Conservation (phyloP, 371 early-diverging fungal species). For the Mortierella sp. region DNA sequence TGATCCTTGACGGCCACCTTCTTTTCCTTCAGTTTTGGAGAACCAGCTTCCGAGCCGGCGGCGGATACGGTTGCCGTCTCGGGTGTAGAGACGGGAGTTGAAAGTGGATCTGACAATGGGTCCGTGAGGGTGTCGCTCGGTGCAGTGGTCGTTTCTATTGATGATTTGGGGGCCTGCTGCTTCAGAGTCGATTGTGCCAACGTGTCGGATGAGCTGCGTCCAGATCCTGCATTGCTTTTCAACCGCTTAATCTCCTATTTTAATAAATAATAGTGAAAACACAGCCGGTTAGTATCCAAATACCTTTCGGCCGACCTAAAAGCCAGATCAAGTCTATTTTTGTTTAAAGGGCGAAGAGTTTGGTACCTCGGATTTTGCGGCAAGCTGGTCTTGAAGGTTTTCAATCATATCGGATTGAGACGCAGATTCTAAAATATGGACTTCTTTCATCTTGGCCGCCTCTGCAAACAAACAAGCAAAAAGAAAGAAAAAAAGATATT, state of each 20-base stretch:
- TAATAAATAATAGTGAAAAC: neutral
- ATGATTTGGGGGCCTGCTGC: slow-evolving; percentile 14
- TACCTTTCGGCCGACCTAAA: no score
- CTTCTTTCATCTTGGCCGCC: slow-evolving; percentile 36
- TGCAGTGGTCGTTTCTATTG: neutral
- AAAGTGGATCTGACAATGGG: slow-evolving; percentile 36
- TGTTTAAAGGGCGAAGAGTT: neutral
- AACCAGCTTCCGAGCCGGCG: slow-evolving; percentile 24
- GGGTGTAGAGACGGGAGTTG: slow-evolving; percentile 25
- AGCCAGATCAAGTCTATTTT: neutral
- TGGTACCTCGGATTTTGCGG: slow-evolving; percentile 33
- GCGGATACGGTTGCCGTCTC: slow-evolving; percentile 21
- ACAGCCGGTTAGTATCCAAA: no score
- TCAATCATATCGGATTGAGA: slow-evolving; percentile 51
- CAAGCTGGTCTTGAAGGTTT: slow-evolving; percentile 48
- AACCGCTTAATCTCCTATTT: slow-evolving; percentile 32
- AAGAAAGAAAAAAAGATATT: neutral
- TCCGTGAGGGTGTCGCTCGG: slow-evolving; percentile 6
- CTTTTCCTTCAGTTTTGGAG: slow-evolving; percentile 41
- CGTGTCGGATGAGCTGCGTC: neutral
- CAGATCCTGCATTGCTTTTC: slow-evolving; percentile 3
- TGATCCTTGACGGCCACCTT: slow-evolving; percentile 41
- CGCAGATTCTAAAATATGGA: slow-evolving; percentile 26
- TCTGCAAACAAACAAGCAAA: slow-evolving; percentile 6
- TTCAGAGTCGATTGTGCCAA: neutral